Evolutionary conservation across 108 stramenopile genomes (phyloP).

Genomic region (Fistulifera solaris): DNA sequence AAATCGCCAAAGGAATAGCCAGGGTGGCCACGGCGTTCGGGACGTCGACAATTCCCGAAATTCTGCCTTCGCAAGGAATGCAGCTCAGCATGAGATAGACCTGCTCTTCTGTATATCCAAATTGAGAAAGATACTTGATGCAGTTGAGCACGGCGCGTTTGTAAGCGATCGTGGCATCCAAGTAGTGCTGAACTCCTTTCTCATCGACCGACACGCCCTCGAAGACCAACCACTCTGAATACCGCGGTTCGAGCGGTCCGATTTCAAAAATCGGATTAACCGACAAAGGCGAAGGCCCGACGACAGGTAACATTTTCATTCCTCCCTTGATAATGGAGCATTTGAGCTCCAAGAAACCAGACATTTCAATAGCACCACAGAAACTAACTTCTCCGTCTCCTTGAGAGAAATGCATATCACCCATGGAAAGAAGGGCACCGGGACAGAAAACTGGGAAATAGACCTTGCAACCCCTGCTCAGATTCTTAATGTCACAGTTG

Average conservation of each 20-base stretch:
- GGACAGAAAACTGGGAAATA: conserved; percentile 67
- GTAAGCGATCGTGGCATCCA: conserved; percentile 64
- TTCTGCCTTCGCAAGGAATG: conserved; percentile 55
- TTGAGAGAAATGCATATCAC: conserved; percentile 63
- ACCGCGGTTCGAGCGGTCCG: conserved; percentile 64
- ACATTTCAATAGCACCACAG: conserved; percentile 52
- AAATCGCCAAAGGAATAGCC: conserved; percentile 54
- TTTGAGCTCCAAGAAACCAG: conserved; percentile 48
- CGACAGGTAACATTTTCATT: conserved; percentile 47
- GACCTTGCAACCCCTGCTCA: conserved; percentile 47
- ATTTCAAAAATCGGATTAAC: conserved; percentile 66
- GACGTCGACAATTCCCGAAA: conserved; percentile 58
- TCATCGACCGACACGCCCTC: conserved; percentile 64
- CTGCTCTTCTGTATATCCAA: conserved; percentile 60
- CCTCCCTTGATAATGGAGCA: conserved; percentile 51
- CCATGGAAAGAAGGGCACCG: conserved; percentile 57
- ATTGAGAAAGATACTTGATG: conserved; percentile 56
- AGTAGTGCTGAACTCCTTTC: conserved; percentile 48
- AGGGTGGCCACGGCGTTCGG: conserved; percentile 52
- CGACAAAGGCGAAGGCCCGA: conserved; percentile 37
- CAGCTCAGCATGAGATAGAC: conserved; percentile 46
- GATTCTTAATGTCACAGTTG: conserved; percentile 65
- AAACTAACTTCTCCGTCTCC: conserved; percentile 66
- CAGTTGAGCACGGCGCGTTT: conserved; percentile 56
- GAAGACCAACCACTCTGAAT: conserved; percentile 55